A percentile compares a stretch with the other conserved stretches of the same genome.
Conservation (phyloP, 208 protist genomes). For the Acanthamoeba culbertsoni region DNA sequence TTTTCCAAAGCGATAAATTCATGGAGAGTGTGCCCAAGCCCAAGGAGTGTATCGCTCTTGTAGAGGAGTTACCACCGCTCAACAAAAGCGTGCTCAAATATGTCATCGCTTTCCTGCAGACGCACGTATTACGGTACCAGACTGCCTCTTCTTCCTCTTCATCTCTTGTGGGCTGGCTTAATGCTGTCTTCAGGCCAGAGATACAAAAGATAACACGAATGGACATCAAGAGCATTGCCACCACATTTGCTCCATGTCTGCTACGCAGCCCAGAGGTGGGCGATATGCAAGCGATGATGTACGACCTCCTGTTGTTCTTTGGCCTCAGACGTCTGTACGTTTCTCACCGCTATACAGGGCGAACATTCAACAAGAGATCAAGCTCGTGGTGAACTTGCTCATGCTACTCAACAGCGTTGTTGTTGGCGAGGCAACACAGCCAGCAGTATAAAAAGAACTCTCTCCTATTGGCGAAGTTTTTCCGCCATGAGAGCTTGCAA, state of each 20-base stretch:
- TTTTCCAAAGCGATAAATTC: background rate
- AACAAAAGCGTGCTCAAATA: background rate
- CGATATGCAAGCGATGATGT: background rate
- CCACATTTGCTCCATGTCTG: background rate
- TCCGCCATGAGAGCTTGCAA: too few relatives aligned
- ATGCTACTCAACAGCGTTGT: background rate
- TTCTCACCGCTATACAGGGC: background rate
- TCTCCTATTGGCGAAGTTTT: too few relatives aligned
- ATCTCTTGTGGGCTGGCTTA: background rate
- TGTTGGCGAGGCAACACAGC: background rate
- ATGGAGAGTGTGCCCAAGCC: background rate
- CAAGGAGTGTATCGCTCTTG: background rate
- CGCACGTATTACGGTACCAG: background rate
- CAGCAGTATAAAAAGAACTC: too few relatives aligned
- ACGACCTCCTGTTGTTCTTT: background rate
- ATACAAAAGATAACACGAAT: background rate
- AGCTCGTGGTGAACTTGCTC: background rate
- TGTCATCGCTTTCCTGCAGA: background rate
- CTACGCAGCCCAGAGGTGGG: background rate
- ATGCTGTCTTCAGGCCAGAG: background rate
- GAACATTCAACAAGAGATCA: background rate
- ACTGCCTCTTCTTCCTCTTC: background rate
- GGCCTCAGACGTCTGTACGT: background rate
- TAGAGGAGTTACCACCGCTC: background rate
- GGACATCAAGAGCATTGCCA: background rate